Evolutionary conservation across 805 yeast species (phyloP), one percentile per base, ranked within the genome.

Genomic region (Wickerhamomyces mucosus): DNA sequence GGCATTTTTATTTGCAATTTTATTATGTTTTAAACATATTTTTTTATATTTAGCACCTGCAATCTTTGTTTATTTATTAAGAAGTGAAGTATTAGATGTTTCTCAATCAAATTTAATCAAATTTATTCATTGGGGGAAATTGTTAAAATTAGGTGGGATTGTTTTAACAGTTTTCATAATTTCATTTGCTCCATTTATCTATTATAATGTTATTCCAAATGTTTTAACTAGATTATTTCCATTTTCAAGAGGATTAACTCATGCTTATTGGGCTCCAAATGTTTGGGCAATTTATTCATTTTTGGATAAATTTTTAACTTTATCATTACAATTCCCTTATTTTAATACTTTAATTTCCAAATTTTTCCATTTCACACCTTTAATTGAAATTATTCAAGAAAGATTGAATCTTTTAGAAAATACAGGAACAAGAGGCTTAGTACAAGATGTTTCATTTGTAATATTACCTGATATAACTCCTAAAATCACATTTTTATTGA

Each of bases 181-280:
- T 6, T 85, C 95, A 8, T 84, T 88, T 61, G 79, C 66, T 1
- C 97, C 97, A 1, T 88, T 88, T 48, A 54, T 69, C 6, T 49
- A 48, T 23, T 62, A 71, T 43, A 63, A 65, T 2, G 81, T 75
- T 21, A 46, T 81, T 29, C 78, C 81, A 0, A 73, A 83, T 39
- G 56, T 92, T 13, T 29, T 84, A 7, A 50, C 59, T 5, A 65
- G 98, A 28, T 58, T 92, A 20, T 92, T 92, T 58, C 98, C 98
- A 6, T 89, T 89, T 51, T 79, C 94, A 30, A 67, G 97, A 51
- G 97, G 97, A 2, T 65, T 92, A 22, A 92, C 96, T 5, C 98
- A 92, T 57, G 96, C 97, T 0, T 92, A 92, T 58, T 92, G 98
- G 97, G 97, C 98, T 1, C 97, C 99, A 12, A 92, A 92, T 48